Evolutionary conservation across 495 filamentous ascomycete genomes (phyloP).

Genomic region (Neurospora tetraspora): DNA sequence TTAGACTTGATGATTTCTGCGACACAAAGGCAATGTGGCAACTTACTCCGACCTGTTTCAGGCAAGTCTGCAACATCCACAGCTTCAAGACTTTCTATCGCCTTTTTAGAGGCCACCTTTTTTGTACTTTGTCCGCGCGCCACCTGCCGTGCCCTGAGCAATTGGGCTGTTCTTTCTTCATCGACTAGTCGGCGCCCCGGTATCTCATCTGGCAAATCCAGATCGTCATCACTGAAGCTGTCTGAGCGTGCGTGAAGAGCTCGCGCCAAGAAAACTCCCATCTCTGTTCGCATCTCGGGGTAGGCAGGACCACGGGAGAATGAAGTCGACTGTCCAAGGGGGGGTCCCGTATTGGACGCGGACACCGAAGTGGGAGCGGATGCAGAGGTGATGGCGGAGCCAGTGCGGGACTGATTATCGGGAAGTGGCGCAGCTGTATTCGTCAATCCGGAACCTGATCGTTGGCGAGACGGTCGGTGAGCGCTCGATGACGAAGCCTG

Average conservation of each 20-base stretch:
- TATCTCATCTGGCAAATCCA: slow-evolving; percentile 6
- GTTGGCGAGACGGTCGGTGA: not conserved
- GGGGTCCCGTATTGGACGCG: not conserved
- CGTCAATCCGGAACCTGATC: not conserved
- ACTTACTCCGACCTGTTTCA: slow-evolving; percentile 40
- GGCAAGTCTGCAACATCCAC: slow-evolving; percentile 32
- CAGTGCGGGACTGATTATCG: not conserved
- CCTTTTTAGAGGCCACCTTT: slow-evolving; percentile 38
- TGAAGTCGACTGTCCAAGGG: not conserved
- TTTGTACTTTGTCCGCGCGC: slow-evolving; percentile 27
- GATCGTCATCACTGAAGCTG: slow-evolving; percentile 20
- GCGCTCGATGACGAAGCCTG: not conserved
- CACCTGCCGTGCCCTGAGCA: slow-evolving; percentile 17
- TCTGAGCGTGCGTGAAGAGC: slow-evolving; percentile 3
- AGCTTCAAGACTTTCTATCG: slow-evolving; percentile 34
- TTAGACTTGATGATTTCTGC: not conserved
- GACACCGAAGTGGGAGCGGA: not conserved
- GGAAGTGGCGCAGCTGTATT: not conserved
- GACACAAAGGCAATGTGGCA: not conserved
- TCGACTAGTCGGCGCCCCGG: not conserved
- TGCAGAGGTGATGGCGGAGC: not conserved
- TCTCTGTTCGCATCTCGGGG: not conserved
- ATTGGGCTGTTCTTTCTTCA: slow-evolving; percentile 3
- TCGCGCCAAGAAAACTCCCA: not conserved
- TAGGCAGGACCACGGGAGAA: not conserved